phyloP scores from a whole-genome alignment of 1,284 basidiomycete genomes.

The Crepidotus sp. region DNA sequence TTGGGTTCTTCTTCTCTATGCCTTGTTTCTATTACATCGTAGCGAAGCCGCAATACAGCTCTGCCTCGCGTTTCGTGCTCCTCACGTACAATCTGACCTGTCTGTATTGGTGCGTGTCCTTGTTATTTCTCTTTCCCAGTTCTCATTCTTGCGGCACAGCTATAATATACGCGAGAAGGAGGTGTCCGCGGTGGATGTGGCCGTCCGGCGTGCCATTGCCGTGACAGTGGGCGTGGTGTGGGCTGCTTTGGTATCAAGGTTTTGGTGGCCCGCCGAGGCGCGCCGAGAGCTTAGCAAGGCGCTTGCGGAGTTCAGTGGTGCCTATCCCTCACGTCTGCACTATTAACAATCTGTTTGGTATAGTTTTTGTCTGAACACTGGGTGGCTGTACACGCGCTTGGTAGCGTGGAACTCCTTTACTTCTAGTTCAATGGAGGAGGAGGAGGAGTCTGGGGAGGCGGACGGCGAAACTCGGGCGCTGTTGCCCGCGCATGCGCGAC shows the following conservation, averaged over 20 bases:
- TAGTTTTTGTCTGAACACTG: slow-evolving; percentile 76
- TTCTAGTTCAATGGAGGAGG: slow-evolving; percentile 32
- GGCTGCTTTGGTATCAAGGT: slow-evolving; percentile 80
- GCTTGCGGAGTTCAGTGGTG: slow-evolving; percentile 68
- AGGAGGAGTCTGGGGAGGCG: slow-evolving; percentile 22
- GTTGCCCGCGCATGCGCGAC: slow-evolving; percentile 30
- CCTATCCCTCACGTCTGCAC: background rate
- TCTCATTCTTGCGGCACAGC: slow-evolving; percentile 29
- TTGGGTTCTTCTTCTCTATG: slow-evolving; percentile 86
- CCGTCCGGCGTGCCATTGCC: slow-evolving; percentile 66
- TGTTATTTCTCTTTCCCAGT: slow-evolving; percentile 1
- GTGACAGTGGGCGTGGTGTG: slow-evolving; percentile 87
- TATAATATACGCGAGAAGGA: slow-evolving; percentile 77
- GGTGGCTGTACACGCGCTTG: slow-evolving; percentile 77
- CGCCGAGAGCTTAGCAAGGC: slow-evolving; percentile 77
- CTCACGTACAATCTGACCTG: slow-evolving; percentile 89
- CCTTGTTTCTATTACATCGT: slow-evolving; percentile 93
- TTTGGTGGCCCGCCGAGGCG: slow-evolving; percentile 95
- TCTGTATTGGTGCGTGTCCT: slow-evolving; percentile 60
- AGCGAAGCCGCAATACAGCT: slow-evolving; percentile 68
- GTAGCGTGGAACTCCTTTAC: slow-evolving; percentile 69
- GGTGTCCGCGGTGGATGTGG: slow-evolving; percentile 64
- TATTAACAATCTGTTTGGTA: background rate
- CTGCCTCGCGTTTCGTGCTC: slow-evolving; percentile 81
- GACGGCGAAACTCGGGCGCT: slow-evolving; percentile 30